Base-by-base conservation (phyloP, 768 basidiomycete species). In the Chalciporus piperatus region DNA sequence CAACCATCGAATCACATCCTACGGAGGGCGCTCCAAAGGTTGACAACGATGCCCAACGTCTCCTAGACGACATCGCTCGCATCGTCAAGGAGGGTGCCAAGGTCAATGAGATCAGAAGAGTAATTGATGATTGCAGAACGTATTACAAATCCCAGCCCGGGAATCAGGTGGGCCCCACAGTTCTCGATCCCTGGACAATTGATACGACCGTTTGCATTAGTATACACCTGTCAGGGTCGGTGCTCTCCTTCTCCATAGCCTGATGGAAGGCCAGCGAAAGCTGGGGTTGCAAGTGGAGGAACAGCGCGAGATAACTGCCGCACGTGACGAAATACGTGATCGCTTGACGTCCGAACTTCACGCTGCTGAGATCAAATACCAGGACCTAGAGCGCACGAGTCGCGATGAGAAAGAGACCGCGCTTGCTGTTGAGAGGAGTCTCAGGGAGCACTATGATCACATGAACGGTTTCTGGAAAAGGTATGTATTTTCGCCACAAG, bases 31-130 rank as follows among this genome's bases (percentile, higher is more conserved):
- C 57, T 44, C 65, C 59, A 4, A 54, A 52, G 48, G 67, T 70
- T 27, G 74, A 76, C 50, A 64, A 71, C 49, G 74, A 76, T 51
- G 77, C 81, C 10, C 76, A 76, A 23, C 68, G 73, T n/a, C 70
- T 88, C 6, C 79, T 82, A 45, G 70, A 76, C 45, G 73, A 75
- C 20, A 78, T 87, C 51, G 72, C 75, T 17, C 72, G 70, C 16
- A 74, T 87, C 47, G 76, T 82, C 39, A 76, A 78, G 48, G 72
- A 76, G 50, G 85, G 85, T 2, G 80, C 76, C 1, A 76, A 80
- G 4, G 76, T 83, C 61, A 59, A 73, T 20, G 68, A 72, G 41
- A 68, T 81, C 35, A 76, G 78, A 22, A 65, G 76, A 51, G 65
- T 83, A 28, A 80, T 83, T 48, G 72, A 75, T 10, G 79, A 83